Percentiles rank a stretch among this genome's conserved stretches.
phyloP scores from a whole-genome alignment of 208 protist genomes.

The Strigomonas culicis region DNA sequence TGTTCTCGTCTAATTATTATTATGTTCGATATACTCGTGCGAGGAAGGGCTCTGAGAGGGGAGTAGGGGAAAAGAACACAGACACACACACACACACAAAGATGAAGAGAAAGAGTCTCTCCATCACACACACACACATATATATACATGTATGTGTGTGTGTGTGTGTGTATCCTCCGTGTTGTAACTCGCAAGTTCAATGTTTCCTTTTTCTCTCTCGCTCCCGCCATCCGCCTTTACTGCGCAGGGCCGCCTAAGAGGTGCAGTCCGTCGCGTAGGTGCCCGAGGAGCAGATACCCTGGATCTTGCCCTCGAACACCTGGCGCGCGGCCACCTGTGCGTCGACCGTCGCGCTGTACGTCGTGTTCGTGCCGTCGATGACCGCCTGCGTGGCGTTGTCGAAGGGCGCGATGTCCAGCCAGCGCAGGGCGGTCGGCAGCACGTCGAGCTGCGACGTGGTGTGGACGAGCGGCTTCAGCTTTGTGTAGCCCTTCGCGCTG shows the following conservation, averaged over 20 bases:
- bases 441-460: conserved; percentile 66
- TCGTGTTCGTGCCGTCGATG: conserved; percentile 27
- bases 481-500: conserved; percentile 32
- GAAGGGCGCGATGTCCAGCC: conserved; percentile 62
- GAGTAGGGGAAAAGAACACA: conserved; percentile 3
- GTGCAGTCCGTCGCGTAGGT: conserved; percentile 34
- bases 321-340: conserved; percentile 21
- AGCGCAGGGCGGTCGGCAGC: conserved; percentile 64
- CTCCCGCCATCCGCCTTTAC: too few species aligned
- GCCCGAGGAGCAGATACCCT: conserved; percentile 66
- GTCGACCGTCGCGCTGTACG: conserved; percentile 19
- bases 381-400: conserved; percentile 39
- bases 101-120: too few species aligned
- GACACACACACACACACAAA: conserved; percentile 4
- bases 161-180: conserved; percentile 5
- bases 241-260: not conserved
- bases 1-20: not conserved
- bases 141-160: conserved; percentile 2
- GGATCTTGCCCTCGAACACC: conserved; percentile 45
- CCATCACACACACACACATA: not conserved
- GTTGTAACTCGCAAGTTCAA: conserved; percentile 12
- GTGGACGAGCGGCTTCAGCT: conserved; percentile 31
- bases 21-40: too few species aligned
- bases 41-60: not conserved
- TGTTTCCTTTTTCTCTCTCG: conserved; percentile 7